Percentiles rank a stretch among this genome's conserved stretches.
Conservation (phyloP, 1,139 yeast genomes). For the Candida sanyaensis region DNA sequence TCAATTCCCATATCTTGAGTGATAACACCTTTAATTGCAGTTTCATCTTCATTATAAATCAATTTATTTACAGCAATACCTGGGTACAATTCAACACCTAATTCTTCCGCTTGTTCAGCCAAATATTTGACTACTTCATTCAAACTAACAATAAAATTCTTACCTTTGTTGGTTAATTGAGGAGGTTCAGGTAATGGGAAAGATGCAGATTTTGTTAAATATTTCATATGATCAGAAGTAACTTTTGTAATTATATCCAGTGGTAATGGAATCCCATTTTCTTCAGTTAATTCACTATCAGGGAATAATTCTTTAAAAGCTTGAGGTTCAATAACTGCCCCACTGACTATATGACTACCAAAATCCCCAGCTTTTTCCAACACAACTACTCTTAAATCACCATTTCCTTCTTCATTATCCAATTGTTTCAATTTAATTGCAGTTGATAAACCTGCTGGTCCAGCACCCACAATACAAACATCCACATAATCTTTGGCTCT, state of each 20-base stretch:
- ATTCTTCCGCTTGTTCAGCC: slow-evolving; percentile 85
- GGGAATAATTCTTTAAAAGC: slow-evolving; percentile 88
- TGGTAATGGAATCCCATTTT: slow-evolving; percentile 72
- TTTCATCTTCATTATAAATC: slow-evolving; percentile 57
- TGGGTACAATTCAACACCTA: slow-evolving; percentile 93
- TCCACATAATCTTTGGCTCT: slow-evolving; percentile 86
- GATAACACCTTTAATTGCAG: slow-evolving; percentile 81
- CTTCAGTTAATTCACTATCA: slow-evolving; percentile 50
- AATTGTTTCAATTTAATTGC: slow-evolving; percentile 87
- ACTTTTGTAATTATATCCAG: slow-evolving; percentile 75
- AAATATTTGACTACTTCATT: slow-evolving; percentile 80
- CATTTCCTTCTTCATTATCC: slow-evolving; percentile 66
- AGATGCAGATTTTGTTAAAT: slow-evolving; percentile 56
- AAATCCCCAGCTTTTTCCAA: slow-evolving; percentile 91
- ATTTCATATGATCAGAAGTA: slow-evolving; percentile 68
- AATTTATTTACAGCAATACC: slow-evolving; percentile 88
- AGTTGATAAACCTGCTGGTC: slow-evolving; percentile 95
- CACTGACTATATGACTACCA: slow-evolving; percentile 90
- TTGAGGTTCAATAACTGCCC: slow-evolving; percentile 90
- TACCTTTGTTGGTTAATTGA: slow-evolving; percentile 77
- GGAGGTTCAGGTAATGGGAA: slow-evolving; percentile 91
- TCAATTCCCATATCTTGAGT: slow-evolving; percentile 90
- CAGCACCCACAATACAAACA: slow-evolving; percentile 95
- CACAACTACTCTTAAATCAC: slow-evolving; percentile 79
- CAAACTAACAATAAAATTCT: slow-evolving; percentile 82